These are phyloP conservation scores for Botrytis paeoniae DNA, from an alignment of 2,329 filamentous ascomycete genomes.

Conservation along the genomic window DNA sequence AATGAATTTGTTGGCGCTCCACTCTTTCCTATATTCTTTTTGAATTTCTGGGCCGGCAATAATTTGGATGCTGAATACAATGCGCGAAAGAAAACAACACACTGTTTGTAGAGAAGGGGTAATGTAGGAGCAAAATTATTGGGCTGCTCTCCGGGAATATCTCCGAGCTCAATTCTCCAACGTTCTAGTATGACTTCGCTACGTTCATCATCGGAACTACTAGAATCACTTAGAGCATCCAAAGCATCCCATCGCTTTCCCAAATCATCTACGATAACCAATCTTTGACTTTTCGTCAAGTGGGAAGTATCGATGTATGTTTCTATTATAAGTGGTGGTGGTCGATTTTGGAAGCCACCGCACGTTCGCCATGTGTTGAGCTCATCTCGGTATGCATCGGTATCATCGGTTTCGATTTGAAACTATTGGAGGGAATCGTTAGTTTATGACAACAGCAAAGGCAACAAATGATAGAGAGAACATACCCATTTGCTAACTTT, in stretches of 20 bases:
- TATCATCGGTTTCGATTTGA: slow-evolving; percentile 90
- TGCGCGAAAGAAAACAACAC: slow-evolving; percentile 89
- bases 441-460: neutral
- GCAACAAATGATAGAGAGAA: neutral
- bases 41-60: slow-evolving; percentile 82
- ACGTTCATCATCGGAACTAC: slow-evolving; percentile 41
- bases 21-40: slow-evolving; percentile 67
- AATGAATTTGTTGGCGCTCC: slow-evolving; percentile 60
- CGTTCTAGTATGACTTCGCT: slow-evolving; percentile 79
- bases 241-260: slow-evolving; percentile 92
- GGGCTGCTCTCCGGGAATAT: slow-evolving; percentile 46
- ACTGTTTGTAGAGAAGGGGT: slow-evolving; percentile 94
- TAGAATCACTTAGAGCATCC: slow-evolving; percentile 70
- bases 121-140: slow-evolving; percentile 62
- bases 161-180: slow-evolving; percentile 82
- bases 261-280: slow-evolving; percentile 83
- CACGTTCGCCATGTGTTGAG: slow-evolving; percentile 78
- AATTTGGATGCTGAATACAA: slow-evolving; percentile 80
- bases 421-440: slow-evolving; percentile 57
- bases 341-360: slow-evolving; percentile 72
- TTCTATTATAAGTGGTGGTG: slow-evolving; percentile 84
- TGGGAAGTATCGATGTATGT: slow-evolving; percentile 79
- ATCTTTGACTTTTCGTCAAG: slow-evolving; percentile 77
- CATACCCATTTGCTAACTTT: slow-evolving; percentile 86
- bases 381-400: slow-evolving; percentile 80